Conservation (phyloP, 768 basidiomycete genomes). For the Amanita exitialis region DNA sequence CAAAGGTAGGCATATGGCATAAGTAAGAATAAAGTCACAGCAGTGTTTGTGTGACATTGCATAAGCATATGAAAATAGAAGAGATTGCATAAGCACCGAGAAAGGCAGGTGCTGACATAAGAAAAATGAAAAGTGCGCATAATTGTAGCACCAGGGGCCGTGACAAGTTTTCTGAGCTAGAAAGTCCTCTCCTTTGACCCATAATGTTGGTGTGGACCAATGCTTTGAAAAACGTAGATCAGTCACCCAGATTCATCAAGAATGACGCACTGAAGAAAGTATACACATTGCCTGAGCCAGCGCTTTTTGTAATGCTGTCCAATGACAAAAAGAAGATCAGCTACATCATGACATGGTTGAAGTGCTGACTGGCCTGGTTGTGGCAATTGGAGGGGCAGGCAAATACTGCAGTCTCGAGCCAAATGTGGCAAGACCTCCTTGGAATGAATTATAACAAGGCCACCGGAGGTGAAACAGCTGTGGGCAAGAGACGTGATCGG, state of each 20-base stretch:
- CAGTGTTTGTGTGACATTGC: no score
- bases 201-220: neutral
- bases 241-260: neutral
- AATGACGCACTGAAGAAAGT: neutral
- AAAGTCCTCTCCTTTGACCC: neutral
- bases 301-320: neutral
- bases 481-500: neutral
- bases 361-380: neutral
- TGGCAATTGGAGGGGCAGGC: neutral
- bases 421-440: neutral
- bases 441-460: neutral
- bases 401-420: neutral
- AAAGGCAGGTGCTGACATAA: no score
- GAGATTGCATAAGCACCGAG: no score
- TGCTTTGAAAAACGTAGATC: neutral
- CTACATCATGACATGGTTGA: neutral
- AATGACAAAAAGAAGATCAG: neutral
- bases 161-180: neutral
- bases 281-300: neutral
- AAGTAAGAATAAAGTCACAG: no score
- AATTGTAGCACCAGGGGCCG: no score
- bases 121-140: no score
- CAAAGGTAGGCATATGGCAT: no score
- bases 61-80: no score
- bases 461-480: neutral